Conservation (phyloP, 2,329 filamentous ascomycete genomes). For the Polychaeton citri region DNA sequence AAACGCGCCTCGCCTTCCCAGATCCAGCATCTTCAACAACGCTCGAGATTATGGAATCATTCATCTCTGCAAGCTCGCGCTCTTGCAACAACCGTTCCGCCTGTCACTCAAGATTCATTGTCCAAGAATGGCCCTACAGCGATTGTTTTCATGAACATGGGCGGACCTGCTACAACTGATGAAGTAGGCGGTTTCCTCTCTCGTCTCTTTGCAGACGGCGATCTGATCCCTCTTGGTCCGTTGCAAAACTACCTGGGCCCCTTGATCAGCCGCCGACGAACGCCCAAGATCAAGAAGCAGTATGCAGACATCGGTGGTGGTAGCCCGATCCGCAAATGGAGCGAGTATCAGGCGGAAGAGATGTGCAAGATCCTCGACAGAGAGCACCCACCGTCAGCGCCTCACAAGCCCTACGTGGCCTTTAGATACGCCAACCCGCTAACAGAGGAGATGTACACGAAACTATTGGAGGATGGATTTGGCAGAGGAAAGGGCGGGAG, state of each 20-base stretch:
- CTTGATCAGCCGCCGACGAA: conserved; percentile 71
- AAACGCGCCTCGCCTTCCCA: conserved; percentile 15
- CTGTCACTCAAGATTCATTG: conserved; percentile 65
- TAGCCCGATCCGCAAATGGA: conserved; percentile 98
- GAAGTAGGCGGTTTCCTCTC: conserved; percentile 86
- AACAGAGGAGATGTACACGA: conserved; percentile 85
- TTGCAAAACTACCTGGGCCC: conserved; percentile 85
- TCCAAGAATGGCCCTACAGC: conserved; percentile 72
- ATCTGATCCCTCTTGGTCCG: conserved; percentile 88
- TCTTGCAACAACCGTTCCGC: conserved; percentile 52
- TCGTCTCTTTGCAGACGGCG: conserved; percentile 83
- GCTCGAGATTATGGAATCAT: conserved; percentile 13
- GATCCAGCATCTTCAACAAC: conserved; percentile 12
- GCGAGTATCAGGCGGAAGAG: conserved; percentile 80
- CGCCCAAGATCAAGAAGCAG: conserved; percentile 92
- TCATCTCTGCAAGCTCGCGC: conserved; percentile 7
- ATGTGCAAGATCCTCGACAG: conserved; percentile 94
- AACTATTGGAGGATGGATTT: conserved; percentile 76
- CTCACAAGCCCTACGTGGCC: conserved; percentile 88
- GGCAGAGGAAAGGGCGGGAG: conserved; percentile 79
- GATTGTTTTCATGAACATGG: conserved; percentile 99
- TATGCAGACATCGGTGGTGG: conserved; percentile 91
- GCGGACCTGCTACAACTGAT: conserved; percentile 73
- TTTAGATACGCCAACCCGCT: conserved; percentile 90
- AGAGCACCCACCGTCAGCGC: conserved; percentile 74